Evolutionary conservation across 805 yeast genomes (phyloP).

Genomic region (Candida pseudofarinosa): DNA sequence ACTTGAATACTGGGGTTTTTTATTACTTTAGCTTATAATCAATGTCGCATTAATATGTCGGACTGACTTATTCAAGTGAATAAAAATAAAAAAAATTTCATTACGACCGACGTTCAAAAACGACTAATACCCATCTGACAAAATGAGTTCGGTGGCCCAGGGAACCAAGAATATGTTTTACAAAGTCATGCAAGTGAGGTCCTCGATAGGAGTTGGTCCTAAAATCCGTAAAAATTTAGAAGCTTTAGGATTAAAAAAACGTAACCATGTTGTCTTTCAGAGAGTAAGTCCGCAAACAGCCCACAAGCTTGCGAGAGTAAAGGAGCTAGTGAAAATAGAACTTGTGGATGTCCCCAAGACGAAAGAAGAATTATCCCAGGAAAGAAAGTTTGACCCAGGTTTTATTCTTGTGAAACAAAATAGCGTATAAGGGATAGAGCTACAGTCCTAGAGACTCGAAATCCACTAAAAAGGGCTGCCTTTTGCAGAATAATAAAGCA

Average conservation of each 20-base stretch:
- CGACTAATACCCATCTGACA: slow-evolving; percentile 3
- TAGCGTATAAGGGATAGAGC: too few relatives aligned
- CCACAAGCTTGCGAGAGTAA: slow-evolving; percentile 76
- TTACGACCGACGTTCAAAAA: slow-evolving; percentile 3
- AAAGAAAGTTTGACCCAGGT: slow-evolving; percentile 65
- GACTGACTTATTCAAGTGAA: too few relatives aligned
- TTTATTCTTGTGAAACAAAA: slow-evolving; percentile 23
- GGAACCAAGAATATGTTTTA: slow-evolving; percentile 22
- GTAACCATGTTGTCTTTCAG: slow-evolving; percentile 73
- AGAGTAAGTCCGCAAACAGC: slow-evolving; percentile 74
- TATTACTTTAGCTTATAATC: too few relatives aligned
- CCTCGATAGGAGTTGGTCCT: slow-evolving; percentile 82
- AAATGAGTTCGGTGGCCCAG: neutral
- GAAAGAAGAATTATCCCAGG: slow-evolving; percentile 46
- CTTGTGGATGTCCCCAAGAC: slow-evolving; percentile 54
- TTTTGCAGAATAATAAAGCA: too few relatives aligned
- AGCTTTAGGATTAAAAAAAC: slow-evolving; percentile 69
- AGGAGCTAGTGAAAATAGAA: slow-evolving; percentile 83
- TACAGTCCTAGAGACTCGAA: too few relatives aligned
- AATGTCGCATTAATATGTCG: too few relatives aligned
- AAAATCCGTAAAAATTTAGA: slow-evolving; percentile 58
- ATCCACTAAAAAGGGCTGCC: too few relatives aligned
- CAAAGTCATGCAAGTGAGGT: slow-evolving; percentile 72
- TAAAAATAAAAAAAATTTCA: too few relatives aligned
- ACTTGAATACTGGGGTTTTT: too few relatives aligned